Percentiles rank a stretch among this genome's conserved stretches.
These are phyloP conservation scores for Lasiodiplodia sp. DNA, from an alignment of 2,329 filamentous ascomycete genomes.

Conservation along the genomic window DNA sequence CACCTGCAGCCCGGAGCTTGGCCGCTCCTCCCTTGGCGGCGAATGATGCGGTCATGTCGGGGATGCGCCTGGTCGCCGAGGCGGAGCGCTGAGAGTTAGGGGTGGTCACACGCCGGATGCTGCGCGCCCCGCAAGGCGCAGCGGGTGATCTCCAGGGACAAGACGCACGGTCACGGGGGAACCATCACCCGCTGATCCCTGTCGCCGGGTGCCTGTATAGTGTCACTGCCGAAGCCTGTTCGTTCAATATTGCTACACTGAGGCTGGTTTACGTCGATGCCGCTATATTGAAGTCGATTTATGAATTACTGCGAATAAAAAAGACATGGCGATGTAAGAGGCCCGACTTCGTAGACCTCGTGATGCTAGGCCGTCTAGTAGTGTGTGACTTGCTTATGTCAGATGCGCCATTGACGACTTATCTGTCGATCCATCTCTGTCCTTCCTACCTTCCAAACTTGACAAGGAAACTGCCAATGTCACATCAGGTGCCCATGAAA, in stretches of 20 bases:
- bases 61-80: neutral
- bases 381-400: neutral
- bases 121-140: slow-evolving; percentile 6
- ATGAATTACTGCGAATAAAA: neutral
- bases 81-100: neutral
- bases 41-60: slow-evolving; percentile 13
- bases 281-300: too few relatives aligned
- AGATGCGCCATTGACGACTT: neutral
- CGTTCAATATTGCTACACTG: neutral
- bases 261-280: neutral
- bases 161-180: slow-evolving; percentile 1
- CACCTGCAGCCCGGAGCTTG: slow-evolving; percentile 11
- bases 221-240: neutral
- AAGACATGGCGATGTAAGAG: neutral
- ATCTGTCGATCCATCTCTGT: neutral
- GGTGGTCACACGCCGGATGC: neutral
- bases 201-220: neutral
- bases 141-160: slow-evolving; percentile 25
- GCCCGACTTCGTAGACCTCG: neutral
- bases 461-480: too few relatives aligned
- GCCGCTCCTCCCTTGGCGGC: slow-evolving; percentile 10
- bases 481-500: neutral
- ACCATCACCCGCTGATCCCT: neutral
- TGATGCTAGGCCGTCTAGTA: neutral
- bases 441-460: neutral